A percentile compares a stretch with the other conserved stretches of the same genome.
Conservation (phyloP, 345 rosid genomes). For the Populus pruinosa region DNA sequence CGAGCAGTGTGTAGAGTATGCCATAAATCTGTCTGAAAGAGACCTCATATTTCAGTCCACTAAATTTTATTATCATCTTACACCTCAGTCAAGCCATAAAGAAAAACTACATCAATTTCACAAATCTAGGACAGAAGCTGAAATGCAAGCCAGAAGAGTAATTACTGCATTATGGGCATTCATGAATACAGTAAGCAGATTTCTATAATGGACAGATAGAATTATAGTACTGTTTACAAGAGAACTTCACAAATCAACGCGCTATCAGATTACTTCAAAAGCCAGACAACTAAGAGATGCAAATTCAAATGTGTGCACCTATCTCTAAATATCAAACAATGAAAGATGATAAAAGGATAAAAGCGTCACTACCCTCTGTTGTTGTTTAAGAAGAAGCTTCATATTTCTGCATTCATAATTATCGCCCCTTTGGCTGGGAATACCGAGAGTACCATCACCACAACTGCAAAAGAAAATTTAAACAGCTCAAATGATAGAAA, state of each 20-base stretch:
- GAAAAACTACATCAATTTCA: not conserved
- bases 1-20: not conserved
- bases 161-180: not conserved
- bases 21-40: not conserved
- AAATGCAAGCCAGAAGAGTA: not conserved
- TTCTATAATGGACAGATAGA: not conserved
- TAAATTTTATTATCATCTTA: not conserved
- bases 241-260: not conserved
- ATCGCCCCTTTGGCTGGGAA: conserved; percentile 93
- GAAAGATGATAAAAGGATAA: conserved; percentile 1
- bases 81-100: not conserved
- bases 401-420: conserved; percentile 97
- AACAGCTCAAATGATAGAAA: conserved; percentile 12
- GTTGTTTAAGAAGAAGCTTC: conserved; percentile 99
- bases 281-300: not conserved
- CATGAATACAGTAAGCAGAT: not conserved
- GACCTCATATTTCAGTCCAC: not conserved
- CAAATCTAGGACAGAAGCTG: not conserved
- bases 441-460: conserved; percentile 94
- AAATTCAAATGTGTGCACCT: not conserved
- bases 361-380: conserved; percentile 62
- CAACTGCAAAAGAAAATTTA: conserved; percentile 55
- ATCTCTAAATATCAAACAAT: not conserved
- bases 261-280: not conserved
- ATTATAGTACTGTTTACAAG: not conserved